These are phyloP conservation scores for Trichoderma guizhouense DNA, from an alignment of 2,329 filamentous ascomycete genomes.

Conservation along the genomic window DNA sequence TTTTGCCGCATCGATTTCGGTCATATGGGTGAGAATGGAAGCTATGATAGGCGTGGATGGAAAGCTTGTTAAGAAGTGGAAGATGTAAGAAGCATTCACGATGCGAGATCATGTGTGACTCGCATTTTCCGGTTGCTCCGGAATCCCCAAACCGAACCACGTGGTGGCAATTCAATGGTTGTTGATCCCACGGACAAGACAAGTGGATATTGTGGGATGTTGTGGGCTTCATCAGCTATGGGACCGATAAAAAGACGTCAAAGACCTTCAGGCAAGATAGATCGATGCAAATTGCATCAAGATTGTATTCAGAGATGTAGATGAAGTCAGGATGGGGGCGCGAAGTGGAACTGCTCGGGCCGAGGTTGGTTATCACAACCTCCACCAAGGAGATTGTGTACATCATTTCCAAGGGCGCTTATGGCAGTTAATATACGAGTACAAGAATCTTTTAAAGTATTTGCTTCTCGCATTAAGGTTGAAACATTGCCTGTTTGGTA, in stretches of 20 bases:
- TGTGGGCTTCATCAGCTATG: background rate
- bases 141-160: background rate
- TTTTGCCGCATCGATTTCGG: background rate
- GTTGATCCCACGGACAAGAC: background rate
- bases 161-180: background rate
- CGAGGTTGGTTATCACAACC: background rate
- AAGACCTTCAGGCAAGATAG: background rate
- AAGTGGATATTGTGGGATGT: background rate
- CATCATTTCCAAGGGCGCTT: background rate
- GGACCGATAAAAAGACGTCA: background rate
- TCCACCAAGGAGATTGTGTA: background rate
- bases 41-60: background rate
- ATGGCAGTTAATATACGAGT: background rate
- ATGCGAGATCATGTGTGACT: background rate
- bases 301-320: background rate
- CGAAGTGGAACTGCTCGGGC: background rate
- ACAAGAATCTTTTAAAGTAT: background rate
- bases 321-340: background rate
- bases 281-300: background rate
- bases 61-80: conserved; percentile 9
- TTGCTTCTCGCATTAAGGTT: background rate
- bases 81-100: background rate
- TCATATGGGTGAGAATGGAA: conserved; percentile 7
- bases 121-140: background rate
- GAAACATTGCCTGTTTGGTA: background rate